Evolutionary conservation across 495 filamentous ascomycete genomes (phyloP).

Genomic region (Podospora tetraspora): DNA sequence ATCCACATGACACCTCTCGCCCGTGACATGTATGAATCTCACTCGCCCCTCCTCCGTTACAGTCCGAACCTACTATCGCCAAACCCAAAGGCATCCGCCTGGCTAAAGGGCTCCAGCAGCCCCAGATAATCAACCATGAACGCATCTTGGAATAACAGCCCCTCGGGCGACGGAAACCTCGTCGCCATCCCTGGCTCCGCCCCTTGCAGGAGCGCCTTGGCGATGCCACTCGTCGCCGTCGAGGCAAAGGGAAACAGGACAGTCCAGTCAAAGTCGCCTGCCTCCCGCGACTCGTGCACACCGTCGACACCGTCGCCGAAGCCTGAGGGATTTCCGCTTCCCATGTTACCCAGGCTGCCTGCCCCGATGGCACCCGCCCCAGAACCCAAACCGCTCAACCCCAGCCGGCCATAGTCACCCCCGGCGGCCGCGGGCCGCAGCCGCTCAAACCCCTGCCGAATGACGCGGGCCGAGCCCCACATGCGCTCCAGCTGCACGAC

Average conservation of each 20-base stretch:
- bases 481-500: slow-evolving; percentile 28
- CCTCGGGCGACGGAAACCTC: slow-evolving; percentile 16
- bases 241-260: slow-evolving; percentile 29
- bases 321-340: background rate
- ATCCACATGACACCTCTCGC: too few relatives aligned
- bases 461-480: slow-evolving; percentile 35
- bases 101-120: slow-evolving; percentile 12
- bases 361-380: background rate
- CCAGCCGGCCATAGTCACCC: background rate
- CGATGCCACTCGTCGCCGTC: slow-evolving; percentile 23
- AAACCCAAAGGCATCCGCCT: slow-evolving; percentile 6
- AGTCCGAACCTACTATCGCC: background rate
- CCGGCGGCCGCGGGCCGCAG: slow-evolving; percentile 8
- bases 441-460: slow-evolving; percentile 31
- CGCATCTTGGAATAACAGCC: slow-evolving; percentile 14
- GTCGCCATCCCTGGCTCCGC: slow-evolving; percentile 13
- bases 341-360: background rate
- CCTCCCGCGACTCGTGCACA: slow-evolving; percentile 10
- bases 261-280: slow-evolving; percentile 27
- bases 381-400: background rate
- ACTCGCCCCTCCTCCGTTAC: background rate
- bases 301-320: background rate
- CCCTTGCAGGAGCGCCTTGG: slow-evolving; percentile 16
- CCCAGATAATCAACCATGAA: slow-evolving; percentile 15
- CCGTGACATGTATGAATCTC: background rate